Evolutionary conservation across 2,329 filamentous ascomycete species (phyloP), one percentile per base, ranked within the genome.

Genomic region (Shiraia bambusicola): DNA sequence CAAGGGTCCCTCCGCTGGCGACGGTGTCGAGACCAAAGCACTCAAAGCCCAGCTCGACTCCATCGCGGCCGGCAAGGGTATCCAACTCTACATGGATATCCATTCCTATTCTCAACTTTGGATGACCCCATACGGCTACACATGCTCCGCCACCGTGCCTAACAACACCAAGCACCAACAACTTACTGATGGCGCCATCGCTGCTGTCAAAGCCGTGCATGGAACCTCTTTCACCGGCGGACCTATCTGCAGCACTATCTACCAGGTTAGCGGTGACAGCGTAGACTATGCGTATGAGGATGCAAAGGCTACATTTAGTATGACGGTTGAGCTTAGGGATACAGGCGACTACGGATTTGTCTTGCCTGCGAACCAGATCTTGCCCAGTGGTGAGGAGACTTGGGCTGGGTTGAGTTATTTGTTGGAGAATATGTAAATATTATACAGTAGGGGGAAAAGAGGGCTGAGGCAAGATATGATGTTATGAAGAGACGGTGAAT

Each of bases 31-130:
- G 47, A 68, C 65, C 35, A 66, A 67, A 39, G 59, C 49, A 3
- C 67, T 85, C 7, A 71, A 72, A 22, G 68, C 71, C 4, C 75
- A 76, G 32, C 67, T 78, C 14, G 69, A 71, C 34, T 56, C 63
- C 28, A 56, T 82, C 16, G 67, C 70, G 3, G 58, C 60, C 2
- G 61, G 61, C 12, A 72, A 77, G 46, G 78, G 79, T 1, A 68
- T 85, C 28, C 77, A 79, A 54, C 70, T 83, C 2, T 86, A 78
- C 65, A 78, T 86, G 49, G 83, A 86, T 65, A 80, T 78, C 59
- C 83, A 86, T 66, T 75, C 79, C 0, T 86, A 83, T 66, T 59
- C 52, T 1, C 65, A 69, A 45, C 59, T 67, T 1, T 47, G 75
- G 74, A 79, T 59, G 72, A 78, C 47, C 74, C 61, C 72, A 1